phyloP scores from a whole-genome alignment of 1,139 yeast species.

The Pichia sp. region DNA sequence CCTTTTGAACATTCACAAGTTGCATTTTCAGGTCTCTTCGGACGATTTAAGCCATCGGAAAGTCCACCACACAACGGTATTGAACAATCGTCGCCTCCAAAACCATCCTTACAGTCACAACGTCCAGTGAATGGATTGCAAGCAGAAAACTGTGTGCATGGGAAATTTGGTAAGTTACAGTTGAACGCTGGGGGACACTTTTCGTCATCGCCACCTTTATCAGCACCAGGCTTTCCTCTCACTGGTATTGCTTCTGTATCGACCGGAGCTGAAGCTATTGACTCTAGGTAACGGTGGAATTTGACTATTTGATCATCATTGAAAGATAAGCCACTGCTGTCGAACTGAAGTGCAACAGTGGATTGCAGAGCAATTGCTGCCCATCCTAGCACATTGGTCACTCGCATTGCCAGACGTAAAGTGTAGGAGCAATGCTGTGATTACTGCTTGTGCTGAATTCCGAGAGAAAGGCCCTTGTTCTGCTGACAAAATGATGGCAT shows the following conservation, averaged over 20 bases:
- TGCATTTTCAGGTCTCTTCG: slow-evolving; percentile 44
- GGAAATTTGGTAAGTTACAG: slow-evolving; percentile 86
- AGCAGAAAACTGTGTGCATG: slow-evolving; percentile 79
- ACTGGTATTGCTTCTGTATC: neutral
- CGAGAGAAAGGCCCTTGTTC: no score
- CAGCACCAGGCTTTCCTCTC: neutral
- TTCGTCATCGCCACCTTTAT: slow-evolving; percentile 21
- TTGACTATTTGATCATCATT: no score
- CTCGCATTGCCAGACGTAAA: no score
- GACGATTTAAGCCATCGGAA: slow-evolving; percentile 61
- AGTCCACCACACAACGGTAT: slow-evolving; percentile 85
- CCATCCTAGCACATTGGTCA: no score
- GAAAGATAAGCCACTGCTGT: no score
- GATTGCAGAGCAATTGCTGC: no score
- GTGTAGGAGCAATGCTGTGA: no score
- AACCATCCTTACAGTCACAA: slow-evolving; percentile 90
- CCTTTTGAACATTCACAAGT: slow-evolving; percentile 73
- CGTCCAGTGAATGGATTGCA: slow-evolving; percentile 86
- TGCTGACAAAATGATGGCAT: no score
- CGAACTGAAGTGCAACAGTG: no score
- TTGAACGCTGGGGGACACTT: slow-evolving; percentile 86
- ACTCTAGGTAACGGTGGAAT: no score
- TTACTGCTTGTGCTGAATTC: no score
- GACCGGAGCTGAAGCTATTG: no score
- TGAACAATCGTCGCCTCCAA: slow-evolving; percentile 90